phyloP scores from a whole-genome alignment of 2,329 filamentous ascomycete species.

The Berkeleyomyces basicola region DNA sequence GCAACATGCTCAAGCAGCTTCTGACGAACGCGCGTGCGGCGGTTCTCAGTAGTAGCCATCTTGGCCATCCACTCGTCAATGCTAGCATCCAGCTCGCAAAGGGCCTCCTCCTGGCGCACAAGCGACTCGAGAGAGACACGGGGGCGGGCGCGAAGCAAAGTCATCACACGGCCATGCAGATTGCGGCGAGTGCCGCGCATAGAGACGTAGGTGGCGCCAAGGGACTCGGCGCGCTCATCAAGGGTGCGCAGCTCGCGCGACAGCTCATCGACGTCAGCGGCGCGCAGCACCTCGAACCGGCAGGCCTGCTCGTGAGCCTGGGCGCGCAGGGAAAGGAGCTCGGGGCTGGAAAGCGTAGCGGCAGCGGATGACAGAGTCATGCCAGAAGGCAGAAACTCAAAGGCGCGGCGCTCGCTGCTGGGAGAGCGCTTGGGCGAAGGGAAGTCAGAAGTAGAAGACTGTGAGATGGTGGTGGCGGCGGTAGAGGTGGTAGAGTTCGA shows the following conservation, averaged over 20 bases:
- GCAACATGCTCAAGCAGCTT: constrained; percentile 72
- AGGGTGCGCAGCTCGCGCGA: constrained; percentile 58
- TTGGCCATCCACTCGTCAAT: constrained; percentile 71
- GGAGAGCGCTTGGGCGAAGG: constrained; percentile 28
- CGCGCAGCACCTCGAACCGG: constrained; percentile 46
- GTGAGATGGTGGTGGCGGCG: constrained; percentile 3
- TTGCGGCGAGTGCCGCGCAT: constrained; percentile 61
- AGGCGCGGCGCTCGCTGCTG: constrained; percentile 38
- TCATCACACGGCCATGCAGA: constrained; percentile 60
- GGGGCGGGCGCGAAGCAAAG: constrained; percentile 53
- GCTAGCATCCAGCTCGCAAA: constrained; percentile 57
- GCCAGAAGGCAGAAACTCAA: constrained; percentile 44
- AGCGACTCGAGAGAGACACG: constrained; percentile 60
- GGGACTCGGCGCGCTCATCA: constrained; percentile 65
- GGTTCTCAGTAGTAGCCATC: constrained; percentile 65
- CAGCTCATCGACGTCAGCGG: constrained; percentile 45
- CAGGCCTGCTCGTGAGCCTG: constrained; percentile 46
- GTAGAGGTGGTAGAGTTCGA: constrained; percentile 22
- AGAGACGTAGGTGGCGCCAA: constrained; percentile 59
- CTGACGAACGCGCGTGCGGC: constrained; percentile 56
- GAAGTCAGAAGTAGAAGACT: constrained; percentile 21
- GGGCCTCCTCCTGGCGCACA: constrained; percentile 63
- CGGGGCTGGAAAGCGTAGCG: constrained; percentile 29
- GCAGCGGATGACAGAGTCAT: constrained; percentile 36
- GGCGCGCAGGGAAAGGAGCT: constrained; percentile 35